These are phyloP conservation scores for Stachybotrys chlorohalonatus DNA, from an alignment of 2,329 filamentous ascomycete species.

Conservation along the genomic window DNA sequence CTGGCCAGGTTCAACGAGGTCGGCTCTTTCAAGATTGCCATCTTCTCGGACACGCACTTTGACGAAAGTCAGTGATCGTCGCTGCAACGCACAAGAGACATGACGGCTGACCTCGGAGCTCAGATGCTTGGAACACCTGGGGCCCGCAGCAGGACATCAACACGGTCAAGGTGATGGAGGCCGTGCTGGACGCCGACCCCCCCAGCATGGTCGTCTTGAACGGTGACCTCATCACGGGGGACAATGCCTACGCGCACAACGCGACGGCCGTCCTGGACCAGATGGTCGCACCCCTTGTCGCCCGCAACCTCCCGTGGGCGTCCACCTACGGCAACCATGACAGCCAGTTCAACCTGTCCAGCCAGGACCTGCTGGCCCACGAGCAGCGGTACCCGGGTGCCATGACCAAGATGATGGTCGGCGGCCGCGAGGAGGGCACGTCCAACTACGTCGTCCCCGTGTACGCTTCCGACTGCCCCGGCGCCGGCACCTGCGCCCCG, in stretches of 20 bases:
- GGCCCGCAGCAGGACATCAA: slow-evolving; percentile 27
- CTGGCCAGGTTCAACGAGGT: slow-evolving; percentile 1
- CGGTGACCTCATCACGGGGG: slow-evolving; percentile 61
- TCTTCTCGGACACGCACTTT: slow-evolving; percentile 11
- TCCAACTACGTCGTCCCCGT: slow-evolving; percentile 41
- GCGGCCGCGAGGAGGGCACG: slow-evolving; percentile 22
- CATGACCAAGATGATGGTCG: slow-evolving; percentile 31
- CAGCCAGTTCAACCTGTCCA: slow-evolving; percentile 47
- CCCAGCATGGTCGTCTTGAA: slow-evolving; percentile 57
- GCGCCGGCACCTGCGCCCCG: slow-evolving; percentile 20
- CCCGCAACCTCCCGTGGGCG: slow-evolving; percentile 49
- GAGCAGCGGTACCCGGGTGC: slow-evolving; percentile 29
- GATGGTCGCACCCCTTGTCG: slow-evolving; percentile 48
- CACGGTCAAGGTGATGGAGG: slow-evolving; percentile 23
- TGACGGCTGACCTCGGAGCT: neutral
- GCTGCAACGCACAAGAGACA: neutral
- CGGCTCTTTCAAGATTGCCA: slow-evolving; percentile 8
- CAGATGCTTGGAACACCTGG: slow-evolving; percentile 20
- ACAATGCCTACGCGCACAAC: slow-evolving; percentile 48
- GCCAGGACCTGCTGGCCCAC: slow-evolving; percentile 29
- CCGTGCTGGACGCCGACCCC: slow-evolving; percentile 19
- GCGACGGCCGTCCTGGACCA: slow-evolving; percentile 47
- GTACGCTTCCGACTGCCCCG: slow-evolving; percentile 24
- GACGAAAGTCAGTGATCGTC: slow-evolving; percentile 6
- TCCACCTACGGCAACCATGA: slow-evolving; percentile 68